Evolutionary conservation across 2,329 filamentous ascomycete species (phyloP).

Genomic region (Dendrostoma leiphaemia): DNA sequence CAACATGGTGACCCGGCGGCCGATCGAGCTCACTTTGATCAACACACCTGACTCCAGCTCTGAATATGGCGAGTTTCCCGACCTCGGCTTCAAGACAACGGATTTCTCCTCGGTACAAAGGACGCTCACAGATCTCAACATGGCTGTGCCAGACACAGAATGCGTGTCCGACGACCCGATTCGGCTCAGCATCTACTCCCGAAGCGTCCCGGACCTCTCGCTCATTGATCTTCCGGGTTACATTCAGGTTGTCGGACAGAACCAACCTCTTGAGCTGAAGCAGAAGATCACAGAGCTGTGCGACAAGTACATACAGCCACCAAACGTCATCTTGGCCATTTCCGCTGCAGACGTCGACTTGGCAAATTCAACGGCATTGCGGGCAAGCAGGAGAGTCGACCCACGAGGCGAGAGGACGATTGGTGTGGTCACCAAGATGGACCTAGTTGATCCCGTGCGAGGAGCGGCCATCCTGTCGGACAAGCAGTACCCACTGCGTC

Average conservation of each 20-base stretch:
- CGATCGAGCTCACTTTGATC: slow-evolving; percentile 93
- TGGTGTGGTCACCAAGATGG: slow-evolving; percentile 99
- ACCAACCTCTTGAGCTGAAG: slow-evolving; percentile 88
- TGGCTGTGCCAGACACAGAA: slow-evolving; percentile 84
- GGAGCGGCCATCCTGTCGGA: slow-evolving; percentile 79
- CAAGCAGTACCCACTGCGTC: slow-evolving; percentile 87
- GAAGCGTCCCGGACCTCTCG: slow-evolving; percentile 90
- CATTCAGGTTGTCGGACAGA: slow-evolving; percentile 89
- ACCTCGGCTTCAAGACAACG: slow-evolving; percentile 81
- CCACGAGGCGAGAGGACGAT: slow-evolving; percentile 94
- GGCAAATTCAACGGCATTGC: slow-evolving; percentile 89
- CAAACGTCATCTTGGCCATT: slow-evolving; percentile 95
- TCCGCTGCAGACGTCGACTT: slow-evolving; percentile 97
- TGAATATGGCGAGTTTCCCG: slow-evolving; percentile 96
- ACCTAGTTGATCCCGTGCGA: slow-evolving; percentile 81
- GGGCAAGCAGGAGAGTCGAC: slow-evolving; percentile 87
- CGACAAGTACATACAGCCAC: slow-evolving; percentile 95
- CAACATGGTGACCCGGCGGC: slow-evolving; percentile 96
- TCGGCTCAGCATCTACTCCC: slow-evolving; percentile 91
- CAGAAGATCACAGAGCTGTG: slow-evolving; percentile 95
- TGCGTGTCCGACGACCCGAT: slow-evolving; percentile 98
- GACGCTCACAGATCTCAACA: slow-evolving; percentile 90
- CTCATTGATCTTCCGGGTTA: slow-evolving; percentile 96
- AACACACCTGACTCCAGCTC: slow-evolving; percentile 85
- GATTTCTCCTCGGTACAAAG: slow-evolving; percentile 92